Base-by-base conservation (phyloP, 1,139 yeast species). In the Yamadazyma epiphylla region DNA sequence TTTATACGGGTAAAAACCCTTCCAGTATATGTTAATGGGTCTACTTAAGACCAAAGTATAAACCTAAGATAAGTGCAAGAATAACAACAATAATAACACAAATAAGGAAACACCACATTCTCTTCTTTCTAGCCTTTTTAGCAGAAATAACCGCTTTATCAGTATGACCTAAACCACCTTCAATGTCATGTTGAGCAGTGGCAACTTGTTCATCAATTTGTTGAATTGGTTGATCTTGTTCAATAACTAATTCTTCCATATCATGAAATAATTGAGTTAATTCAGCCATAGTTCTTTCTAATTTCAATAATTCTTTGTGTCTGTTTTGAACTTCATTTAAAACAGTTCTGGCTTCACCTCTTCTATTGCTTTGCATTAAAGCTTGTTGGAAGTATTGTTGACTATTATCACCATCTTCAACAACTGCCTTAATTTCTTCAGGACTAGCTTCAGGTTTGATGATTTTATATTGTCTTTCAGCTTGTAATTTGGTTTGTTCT, bases 261-360 rank as follows among this genome's bases (percentile, higher is more conserved):
- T 91, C 98, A 51, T 82, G 85, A 70, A 94, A 88, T 53, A 91
- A 75, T 64, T 86, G 95, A 27, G 95, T 87, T 57, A 91, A 77
- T 63, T 91, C 98, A 26, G 94, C 88, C 86, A 94, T 87, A 36
- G 96, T 84, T 63, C 85, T 81, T 63, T 89, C 97, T 60, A 94
- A 83, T 66, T 88, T 86, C 65, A 87, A 82, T 55, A 94, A 78
- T 64, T 91, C 98, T 53, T 86, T 82, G 67, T 94, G 98, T 67
- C 99, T 82, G 27, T 86, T 80, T 63, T 91, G 96, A 33, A 94
- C 98, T 62, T 94, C 98, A 49, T 87, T 85, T 49, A 91, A 74
- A 3, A 94, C 98, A 21, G 96, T 79, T 58, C 94, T 78, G 30
- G 98, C 97, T 62, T 91, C 96, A 46, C 98, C 98, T 51, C 95